phyloP scores from a whole-genome alignment of 352 stramenopile genomes.

The Phytopythium litorale region DNA sequence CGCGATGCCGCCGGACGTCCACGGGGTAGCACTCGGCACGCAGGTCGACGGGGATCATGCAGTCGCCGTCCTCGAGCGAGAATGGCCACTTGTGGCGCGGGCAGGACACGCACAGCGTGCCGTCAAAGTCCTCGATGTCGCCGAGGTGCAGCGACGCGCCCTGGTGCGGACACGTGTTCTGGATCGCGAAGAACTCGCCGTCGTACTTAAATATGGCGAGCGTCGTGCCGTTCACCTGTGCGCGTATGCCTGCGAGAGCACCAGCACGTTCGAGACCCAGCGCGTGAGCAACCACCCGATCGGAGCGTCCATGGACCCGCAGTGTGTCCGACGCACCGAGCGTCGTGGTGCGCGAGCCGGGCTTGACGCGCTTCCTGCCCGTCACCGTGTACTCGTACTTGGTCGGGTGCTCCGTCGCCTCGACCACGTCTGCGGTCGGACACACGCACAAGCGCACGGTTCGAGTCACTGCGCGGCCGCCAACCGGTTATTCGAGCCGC shows the following conservation, averaged over 20 bases:
- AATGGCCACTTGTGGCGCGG: constrained; percentile 82
- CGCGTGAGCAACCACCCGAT: background rate
- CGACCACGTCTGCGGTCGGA: constrained; percentile 53
- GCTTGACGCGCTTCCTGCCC: constrained; percentile 68
- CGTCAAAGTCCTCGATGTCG: constrained; percentile 85
- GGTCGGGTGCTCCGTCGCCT: constrained; percentile 59
- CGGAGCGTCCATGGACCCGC: background rate
- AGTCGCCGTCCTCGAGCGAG: constrained; percentile 70
- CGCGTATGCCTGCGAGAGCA: constrained; percentile 39
- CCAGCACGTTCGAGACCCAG: background rate
- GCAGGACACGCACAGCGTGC: constrained; percentile 63
- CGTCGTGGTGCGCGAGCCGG: constrained; percentile 44
- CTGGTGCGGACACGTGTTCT: constrained; percentile 78
- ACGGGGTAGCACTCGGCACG: constrained; percentile 65
- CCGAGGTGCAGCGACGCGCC: constrained; percentile 76
- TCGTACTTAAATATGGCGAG: constrained; percentile 85
- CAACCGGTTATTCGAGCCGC: background rate
- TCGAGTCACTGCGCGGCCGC: background rate
- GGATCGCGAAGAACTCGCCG: constrained; percentile 63
- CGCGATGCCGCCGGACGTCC: constrained; percentile 31
- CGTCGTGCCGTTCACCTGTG: constrained; percentile 55
- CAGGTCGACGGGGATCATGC: constrained; percentile 43
- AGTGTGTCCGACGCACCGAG: constrained; percentile 34
- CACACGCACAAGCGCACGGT: background rate
- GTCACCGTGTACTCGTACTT: constrained; percentile 79